Evolutionary conservation across 371 early-diverging fungal genomes (phyloP).

Genomic region (Smittium culicis): DNA sequence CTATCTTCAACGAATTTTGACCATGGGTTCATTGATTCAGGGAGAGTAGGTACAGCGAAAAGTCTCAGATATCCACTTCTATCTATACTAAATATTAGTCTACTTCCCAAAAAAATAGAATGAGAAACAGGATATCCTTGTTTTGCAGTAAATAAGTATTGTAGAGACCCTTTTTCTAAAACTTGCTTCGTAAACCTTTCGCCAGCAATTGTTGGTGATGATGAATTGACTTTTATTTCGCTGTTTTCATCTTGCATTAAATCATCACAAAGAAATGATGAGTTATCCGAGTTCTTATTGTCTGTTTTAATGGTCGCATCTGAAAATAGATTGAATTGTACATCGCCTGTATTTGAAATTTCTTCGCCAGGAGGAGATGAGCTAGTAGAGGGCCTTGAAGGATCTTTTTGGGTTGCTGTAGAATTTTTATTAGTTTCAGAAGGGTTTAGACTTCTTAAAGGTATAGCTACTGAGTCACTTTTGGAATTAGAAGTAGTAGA

Average conservation of each 20-base stretch:
- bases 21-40: neutral
- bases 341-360: too few species aligned
- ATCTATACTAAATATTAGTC: neutral
- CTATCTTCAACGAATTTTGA: neutral
- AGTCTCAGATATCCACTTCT: neutral
- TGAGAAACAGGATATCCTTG: neutral
- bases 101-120: neutral
- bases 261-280: too few species aligned
- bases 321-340: neutral
- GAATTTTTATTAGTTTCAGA: too few species aligned
- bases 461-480: too few species aligned
- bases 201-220: neutral
- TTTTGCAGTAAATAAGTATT: conserved; percentile 1
- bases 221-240: neutral
- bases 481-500: too few species aligned
- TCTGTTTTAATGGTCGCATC: neutral
- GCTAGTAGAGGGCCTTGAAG: too few species aligned
- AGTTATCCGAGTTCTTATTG: neutral
- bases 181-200: neutral
- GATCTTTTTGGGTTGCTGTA: too few species aligned
- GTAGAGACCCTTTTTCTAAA: neutral
- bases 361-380: too few species aligned
- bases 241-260: neutral
- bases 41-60: neutral
- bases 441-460: too few species aligned